Percentiles rank a stretch among this genome's conserved stretches.
Evolutionary conservation across 1,284 basidiomycete genomes (phyloP).

Genomic region (Tranzscheliella williamsii): DNA sequence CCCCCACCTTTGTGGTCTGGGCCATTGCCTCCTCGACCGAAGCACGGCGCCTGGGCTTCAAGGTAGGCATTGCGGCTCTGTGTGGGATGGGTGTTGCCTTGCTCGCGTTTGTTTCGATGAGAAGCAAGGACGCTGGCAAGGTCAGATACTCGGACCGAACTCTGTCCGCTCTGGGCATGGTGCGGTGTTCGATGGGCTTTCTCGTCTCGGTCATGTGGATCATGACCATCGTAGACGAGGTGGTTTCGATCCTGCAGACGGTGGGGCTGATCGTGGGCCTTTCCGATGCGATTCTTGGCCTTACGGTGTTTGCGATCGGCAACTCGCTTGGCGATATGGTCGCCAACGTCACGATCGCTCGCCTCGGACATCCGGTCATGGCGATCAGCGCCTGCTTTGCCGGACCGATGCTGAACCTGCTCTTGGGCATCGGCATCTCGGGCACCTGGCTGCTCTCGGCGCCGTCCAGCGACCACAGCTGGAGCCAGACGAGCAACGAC

Average conservation of each 20-base stretch:
- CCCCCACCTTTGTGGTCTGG: slow-evolving; percentile 50
- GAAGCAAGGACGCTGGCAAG: slow-evolving; percentile 13
- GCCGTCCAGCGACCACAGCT: slow-evolving; percentile 6
- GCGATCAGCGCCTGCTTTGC: slow-evolving; percentile 87
- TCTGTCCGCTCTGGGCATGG: slow-evolving; percentile 17
- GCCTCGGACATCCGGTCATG: slow-evolving; percentile 58
- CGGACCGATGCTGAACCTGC: slow-evolving; percentile 93
- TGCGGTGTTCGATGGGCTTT: slow-evolving; percentile 51
- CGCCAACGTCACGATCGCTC: slow-evolving; percentile 80
- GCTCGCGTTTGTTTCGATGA: slow-evolving; percentile 18
- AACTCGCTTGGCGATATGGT: slow-evolving; percentile 96
- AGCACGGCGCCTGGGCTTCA: slow-evolving; percentile 4
- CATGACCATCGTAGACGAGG: slow-evolving; percentile 56
- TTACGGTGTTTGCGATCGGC: slow-evolving; percentile 94
- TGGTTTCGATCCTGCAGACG: slow-evolving; percentile 67
- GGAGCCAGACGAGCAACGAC: slow-evolving; percentile 7
- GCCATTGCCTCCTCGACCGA: slow-evolving; percentile 31
- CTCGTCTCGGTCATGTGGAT: slow-evolving; percentile 55
- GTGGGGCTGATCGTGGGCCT: slow-evolving; percentile 91
- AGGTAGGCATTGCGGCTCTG: slow-evolving; percentile 11
- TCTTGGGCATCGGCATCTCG: slow-evolving; percentile 82
- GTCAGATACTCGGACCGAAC: slow-evolving; percentile 27
- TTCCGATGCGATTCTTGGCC: slow-evolving; percentile 93
- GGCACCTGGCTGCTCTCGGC: slow-evolving; percentile 62
- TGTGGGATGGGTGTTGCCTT: slow-evolving; percentile 4